phyloP scores from a whole-genome alignment of 495 filamentous ascomycete genomes.

The Aspergillus cristatus region DNA sequence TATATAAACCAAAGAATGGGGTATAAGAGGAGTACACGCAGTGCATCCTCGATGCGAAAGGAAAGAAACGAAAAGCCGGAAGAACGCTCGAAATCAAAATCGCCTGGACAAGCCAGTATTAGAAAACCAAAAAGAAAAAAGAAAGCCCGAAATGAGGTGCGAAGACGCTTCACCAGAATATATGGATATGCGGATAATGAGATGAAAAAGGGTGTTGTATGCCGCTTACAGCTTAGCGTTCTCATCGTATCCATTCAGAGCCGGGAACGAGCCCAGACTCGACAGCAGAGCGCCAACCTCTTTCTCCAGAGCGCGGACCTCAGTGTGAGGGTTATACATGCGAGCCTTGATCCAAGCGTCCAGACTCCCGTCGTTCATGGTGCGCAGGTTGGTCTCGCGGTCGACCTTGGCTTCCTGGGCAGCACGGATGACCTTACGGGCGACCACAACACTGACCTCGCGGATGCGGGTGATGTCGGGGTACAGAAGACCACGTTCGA shows the following conservation, averaged over 20 bases:
- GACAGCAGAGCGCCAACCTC: conserved; percentile 41
- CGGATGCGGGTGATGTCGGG: conserved; percentile 88
- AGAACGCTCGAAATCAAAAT: conserved; percentile 25
- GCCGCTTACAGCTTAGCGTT: conserved; percentile 33
- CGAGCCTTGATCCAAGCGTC: conserved; percentile 69
- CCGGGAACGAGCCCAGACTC: conserved; percentile 26
- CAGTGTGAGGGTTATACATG: conserved; percentile 71
- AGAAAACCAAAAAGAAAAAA: conserved; percentile 2
- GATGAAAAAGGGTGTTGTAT: conserved; percentile 2
- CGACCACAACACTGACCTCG: conserved; percentile 79
- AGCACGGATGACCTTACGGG: conserved; percentile 86
- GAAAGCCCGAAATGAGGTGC: conserved; percentile 3
- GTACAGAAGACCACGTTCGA: conserved; percentile 77
- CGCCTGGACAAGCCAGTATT: conserved; percentile 12
- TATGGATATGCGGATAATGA: background rate
- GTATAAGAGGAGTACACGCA: conserved; percentile 14
- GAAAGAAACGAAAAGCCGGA: conserved; percentile 10
- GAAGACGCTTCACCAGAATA: conserved; percentile 1
- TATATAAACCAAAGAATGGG: conserved; percentile 9
- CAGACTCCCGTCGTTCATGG: conserved; percentile 65
- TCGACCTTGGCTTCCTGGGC: conserved; percentile 77
- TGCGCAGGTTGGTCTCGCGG: conserved; percentile 60
- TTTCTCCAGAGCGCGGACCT: conserved; percentile 49
- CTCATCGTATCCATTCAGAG: conserved; percentile 26
- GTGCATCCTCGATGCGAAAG: conserved; percentile 15